Conservation (phyloP, 352 stramenopile genomes). For the Pythium volutum region DNA sequence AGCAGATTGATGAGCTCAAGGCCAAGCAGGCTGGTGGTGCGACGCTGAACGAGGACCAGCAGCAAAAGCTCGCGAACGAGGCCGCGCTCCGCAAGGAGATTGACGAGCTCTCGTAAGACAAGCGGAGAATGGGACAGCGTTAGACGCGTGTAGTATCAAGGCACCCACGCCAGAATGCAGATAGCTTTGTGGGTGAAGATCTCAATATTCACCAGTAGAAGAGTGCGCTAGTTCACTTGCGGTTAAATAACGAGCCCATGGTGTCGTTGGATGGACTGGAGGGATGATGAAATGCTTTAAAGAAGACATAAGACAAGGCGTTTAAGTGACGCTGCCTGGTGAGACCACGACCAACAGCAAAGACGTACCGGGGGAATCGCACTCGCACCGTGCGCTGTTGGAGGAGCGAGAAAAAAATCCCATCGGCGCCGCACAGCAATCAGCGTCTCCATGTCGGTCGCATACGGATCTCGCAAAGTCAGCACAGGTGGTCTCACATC, state of each 20-base stretch:
- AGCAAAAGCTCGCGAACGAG: constrained; percentile 74
- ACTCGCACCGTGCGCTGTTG: constrained; percentile 22
- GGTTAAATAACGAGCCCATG: constrained; percentile 28
- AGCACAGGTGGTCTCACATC: not conserved
- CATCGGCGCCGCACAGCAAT: constrained; percentile 24
- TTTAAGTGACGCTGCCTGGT: too few species aligned
- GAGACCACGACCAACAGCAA: too few species aligned
- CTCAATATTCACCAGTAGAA: too few species aligned
- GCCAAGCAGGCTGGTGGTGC: constrained; percentile 67
- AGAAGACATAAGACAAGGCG: not conserved
- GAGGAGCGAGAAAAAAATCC: constrained; percentile 27
- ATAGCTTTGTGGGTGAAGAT: not conserved
- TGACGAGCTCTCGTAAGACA: constrained; percentile 40
- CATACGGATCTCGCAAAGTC: constrained; percentile 27
- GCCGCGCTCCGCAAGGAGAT: constrained; percentile 66
- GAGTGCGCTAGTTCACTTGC: not conserved
- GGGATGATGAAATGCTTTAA: constrained; percentile 50
- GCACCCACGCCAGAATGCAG: not conserved
- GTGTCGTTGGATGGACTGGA: constrained; percentile 22
- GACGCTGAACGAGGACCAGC: constrained; percentile 75
- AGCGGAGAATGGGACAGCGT: not conserved
- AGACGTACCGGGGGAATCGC: constrained; percentile 33
- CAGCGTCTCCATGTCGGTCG: constrained; percentile 34
- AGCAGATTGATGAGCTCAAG: constrained; percentile 86
- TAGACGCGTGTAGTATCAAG: not conserved